Base-by-base conservation (phyloP, 768 basidiomycete genomes). In the Favolaschia claudopus region DNA sequence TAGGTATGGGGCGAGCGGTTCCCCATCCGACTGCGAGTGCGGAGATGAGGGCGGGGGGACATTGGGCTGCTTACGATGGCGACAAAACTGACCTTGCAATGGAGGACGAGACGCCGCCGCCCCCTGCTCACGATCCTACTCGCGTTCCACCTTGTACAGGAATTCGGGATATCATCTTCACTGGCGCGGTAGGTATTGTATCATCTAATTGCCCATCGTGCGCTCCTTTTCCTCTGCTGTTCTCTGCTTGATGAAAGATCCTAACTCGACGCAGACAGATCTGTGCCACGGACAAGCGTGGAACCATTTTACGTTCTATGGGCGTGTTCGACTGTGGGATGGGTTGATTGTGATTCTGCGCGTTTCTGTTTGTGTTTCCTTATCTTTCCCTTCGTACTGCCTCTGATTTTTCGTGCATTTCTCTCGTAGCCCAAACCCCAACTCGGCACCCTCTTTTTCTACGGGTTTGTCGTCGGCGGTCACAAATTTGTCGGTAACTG, bases 401-500 rank as follows among this genome's bases (percentile, higher is more conserved):
- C 44, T 49, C 29, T 47, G n/a, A 27, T 47, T 20, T 12, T 25
- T 47, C 3, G 15, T n/a, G n/a, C n/a, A n/a, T n/a, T n/a, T n/a
- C n/a, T 24, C 28, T 22, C 19, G 15, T 27, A 73, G 70, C 32
- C 58, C 14, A 67, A 63, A 54, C 58, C 55, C 25, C 43, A 53
- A 19, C 60, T 64, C 25, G 78, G 73, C 31, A 70, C 74, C 32
- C 67, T 76, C 66, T 78, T 92, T 37, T 87, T 92, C 63, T 89
- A 85, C 29, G 91, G 91, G 6, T 92, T 91, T 68, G 61, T 93
- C 43, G 81, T 88, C 7, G 89, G 85, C 0, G 83, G 82, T 9
- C 73, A 82, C 55, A 89, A 82, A 55, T 83, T 92, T 59, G 88
- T 89, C 15, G 91, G 91, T 5, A 87, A 85, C 55, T 92, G 91